Percentiles rank a stretch among this genome's conserved stretches.
Evolutionary conservation across 306 rosid genomes (phyloP).

Genomic region (Casuarina equisetifolia): DNA sequence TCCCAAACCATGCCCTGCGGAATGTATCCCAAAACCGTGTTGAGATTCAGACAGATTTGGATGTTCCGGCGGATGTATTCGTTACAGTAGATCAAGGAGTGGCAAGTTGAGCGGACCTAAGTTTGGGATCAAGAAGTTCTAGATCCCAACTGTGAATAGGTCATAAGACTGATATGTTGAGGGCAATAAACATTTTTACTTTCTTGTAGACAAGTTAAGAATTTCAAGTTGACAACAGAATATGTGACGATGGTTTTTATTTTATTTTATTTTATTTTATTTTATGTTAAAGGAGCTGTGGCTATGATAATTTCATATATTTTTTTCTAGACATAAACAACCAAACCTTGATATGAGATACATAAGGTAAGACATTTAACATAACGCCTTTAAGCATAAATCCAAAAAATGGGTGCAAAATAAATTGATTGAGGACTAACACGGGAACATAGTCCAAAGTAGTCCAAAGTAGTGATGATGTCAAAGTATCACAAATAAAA

Average conservation of each 20-base stretch:
- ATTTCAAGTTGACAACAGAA: background rate
- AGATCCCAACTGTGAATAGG: slow-evolving; percentile 38
- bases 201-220: background rate
- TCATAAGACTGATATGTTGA: background rate
- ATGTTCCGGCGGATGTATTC: slow-evolving; percentile 47
- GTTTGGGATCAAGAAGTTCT: slow-evolving; percentile 8
- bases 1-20: slow-evolving; percentile 61
- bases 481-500: background rate
- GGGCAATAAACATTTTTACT: background rate
- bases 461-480: background rate
- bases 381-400: too few relatives aligned
- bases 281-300: too few relatives aligned
- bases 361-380: too few relatives aligned
- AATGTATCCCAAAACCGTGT: slow-evolving; percentile 60
- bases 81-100: slow-evolving; percentile 67
- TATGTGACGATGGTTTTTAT: background rate
- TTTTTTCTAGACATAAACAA: too few relatives aligned
- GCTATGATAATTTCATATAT: too few relatives aligned
- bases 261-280: too few relatives aligned
- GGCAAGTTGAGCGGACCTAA: slow-evolving; percentile 16
- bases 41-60: slow-evolving; percentile 56
- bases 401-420: too few relatives aligned
- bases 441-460: background rate
- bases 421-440: too few relatives aligned
- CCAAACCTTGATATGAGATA: too few relatives aligned